Base-by-base conservation (phyloP, 306 rosid species). In the Quercus aquifolioides region DNA sequence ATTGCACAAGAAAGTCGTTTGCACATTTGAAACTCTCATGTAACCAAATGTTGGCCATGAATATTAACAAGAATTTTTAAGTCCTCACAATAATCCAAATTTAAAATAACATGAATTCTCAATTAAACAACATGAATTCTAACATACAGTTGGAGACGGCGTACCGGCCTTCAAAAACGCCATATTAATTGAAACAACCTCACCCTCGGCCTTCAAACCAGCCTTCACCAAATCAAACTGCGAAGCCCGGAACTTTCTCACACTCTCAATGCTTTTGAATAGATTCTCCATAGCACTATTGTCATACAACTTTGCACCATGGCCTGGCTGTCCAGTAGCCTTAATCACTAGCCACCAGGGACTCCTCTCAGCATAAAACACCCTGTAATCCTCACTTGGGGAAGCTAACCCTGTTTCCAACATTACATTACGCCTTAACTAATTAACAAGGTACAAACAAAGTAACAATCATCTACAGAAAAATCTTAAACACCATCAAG, bases 301-400 rank as follows among this genome's bases (percentile, higher is more conserved):
- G 79, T 95, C 99, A 85, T 90, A 95, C 41, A 95, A 97, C 94
- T 89, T 95, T 10, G 99, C 90, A 30, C 99, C 99, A 81, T 95
- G 99, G 3, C 99, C 99, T 0, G 99, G 99, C 19, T 91, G 92
- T 31, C 98, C 99, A 31, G 86, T 78, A 6, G 96, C 94, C 89
- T 91, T 95, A 65, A 95, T 95, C 74, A 85, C 88, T 85, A 91
- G 12, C 99, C 99, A 95, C 97, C 91, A 87, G 0, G 98, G 94
- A 21, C 88, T 71, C 90, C 92, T 90, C 90, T 95, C 99, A 0
- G 91, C 94, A 78, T 90, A 92, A 74, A 91, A 92, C 1, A 76
- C 89, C 89, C 92, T 86, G 81, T 92, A 95, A 20, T 88, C 68
- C 76, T 83, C 93, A 65, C 73, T 71, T 5, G 91, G 88, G 3